Evolutionary conservation across 768 basidiomycete genomes (phyloP).

Genomic region (Chalciporus chontae): DNA sequence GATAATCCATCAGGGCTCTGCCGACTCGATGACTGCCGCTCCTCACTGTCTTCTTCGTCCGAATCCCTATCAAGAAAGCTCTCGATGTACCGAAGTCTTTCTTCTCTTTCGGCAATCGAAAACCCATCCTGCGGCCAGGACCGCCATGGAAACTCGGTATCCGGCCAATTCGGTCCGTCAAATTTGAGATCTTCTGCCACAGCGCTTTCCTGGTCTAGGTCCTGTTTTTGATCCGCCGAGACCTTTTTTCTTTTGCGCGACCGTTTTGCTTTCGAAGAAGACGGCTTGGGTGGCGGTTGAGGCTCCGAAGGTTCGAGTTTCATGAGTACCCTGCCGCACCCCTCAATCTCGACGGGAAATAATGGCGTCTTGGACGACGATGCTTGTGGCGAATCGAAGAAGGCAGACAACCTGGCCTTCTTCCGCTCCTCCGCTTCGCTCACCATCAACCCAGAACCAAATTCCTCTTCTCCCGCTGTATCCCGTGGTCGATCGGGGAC

Average conservation of each 20-base stretch:
- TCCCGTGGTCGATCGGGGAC: constrained; percentile 10
- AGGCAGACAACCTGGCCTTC: constrained; percentile 65
- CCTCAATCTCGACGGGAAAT: constrained; percentile 62
- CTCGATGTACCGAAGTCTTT: constrained; percentile 63
- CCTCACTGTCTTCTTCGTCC: constrained; percentile 45
- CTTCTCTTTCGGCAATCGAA: constrained; percentile 52
- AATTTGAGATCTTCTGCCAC: constrained; percentile 30
- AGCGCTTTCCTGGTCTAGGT: constrained; percentile 8
- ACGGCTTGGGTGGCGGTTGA: constrained; percentile 26
- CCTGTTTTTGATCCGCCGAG: constrained; percentile 19
- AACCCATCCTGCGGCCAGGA: constrained; percentile 41
- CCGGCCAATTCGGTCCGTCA: constrained; percentile 73
- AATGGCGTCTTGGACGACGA: constrained; percentile 39
- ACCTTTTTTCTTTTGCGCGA: constrained; percentile 52
- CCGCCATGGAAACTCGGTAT: constrained; percentile 76
- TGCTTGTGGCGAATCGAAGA: constrained; percentile 42
- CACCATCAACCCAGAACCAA: constrained; percentile 6
- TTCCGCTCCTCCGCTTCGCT: constrained; percentile 66
- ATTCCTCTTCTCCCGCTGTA: constrained; percentile 10
- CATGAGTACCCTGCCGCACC: constrained; percentile 68
- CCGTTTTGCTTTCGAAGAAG: constrained; percentile 37
- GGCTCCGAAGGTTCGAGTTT: constrained; percentile 46
- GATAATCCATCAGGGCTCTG: constrained; percentile 15
- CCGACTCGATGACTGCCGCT: constrained; percentile 6
- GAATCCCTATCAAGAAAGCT: constrained; percentile 72